Evolutionary conservation across 148 eudicot species (phyloP).

Genomic region (Chenopodium berlandieri): DNA sequence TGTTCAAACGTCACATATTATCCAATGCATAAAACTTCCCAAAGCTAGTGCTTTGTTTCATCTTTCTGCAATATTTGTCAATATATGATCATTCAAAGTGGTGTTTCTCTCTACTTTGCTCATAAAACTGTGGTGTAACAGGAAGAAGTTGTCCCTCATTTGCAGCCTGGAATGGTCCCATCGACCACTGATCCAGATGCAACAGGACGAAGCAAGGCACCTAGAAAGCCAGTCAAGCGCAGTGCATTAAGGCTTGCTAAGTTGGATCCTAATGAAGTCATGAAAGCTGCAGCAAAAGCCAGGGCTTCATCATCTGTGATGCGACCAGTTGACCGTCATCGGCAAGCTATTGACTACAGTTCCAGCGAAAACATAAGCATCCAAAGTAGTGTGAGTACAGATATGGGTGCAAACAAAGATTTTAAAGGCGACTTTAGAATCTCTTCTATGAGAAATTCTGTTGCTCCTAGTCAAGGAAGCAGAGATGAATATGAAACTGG

Average conservation of each 20-base stretch:
- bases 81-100: background rate
- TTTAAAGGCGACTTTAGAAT: conserved; percentile 41
- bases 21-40: background rate
- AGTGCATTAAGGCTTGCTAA: conserved; percentile 98
- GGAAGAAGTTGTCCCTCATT: conserved; percentile 97
- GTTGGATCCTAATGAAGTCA: conserved; percentile 73
- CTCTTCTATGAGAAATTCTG: conserved; percentile 51
- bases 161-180: conserved; percentile 93
- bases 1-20: background rate
- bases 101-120: conserved; percentile 6
- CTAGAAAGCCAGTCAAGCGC: conserved; percentile 60
- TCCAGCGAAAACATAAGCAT: conserved; percentile 85
- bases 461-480: conserved; percentile 81
- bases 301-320: conserved; percentile 93
- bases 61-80: background rate
- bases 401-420: conserved; percentile 54
- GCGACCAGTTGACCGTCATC: conserved; percentile 58
- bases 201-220: conserved; percentile 47
- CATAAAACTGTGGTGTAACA: conserved; percentile 31
- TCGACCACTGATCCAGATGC: conserved; percentile 95
- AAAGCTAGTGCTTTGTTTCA: background rate
- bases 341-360: conserved; percentile 49
- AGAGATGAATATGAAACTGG: conserved; percentile 86
- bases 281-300: conserved; percentile 95
- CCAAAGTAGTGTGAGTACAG: conserved; percentile 79